phyloP scores from a whole-genome alignment of 345 rosid genomes.

The Microcos paniculata region DNA sequence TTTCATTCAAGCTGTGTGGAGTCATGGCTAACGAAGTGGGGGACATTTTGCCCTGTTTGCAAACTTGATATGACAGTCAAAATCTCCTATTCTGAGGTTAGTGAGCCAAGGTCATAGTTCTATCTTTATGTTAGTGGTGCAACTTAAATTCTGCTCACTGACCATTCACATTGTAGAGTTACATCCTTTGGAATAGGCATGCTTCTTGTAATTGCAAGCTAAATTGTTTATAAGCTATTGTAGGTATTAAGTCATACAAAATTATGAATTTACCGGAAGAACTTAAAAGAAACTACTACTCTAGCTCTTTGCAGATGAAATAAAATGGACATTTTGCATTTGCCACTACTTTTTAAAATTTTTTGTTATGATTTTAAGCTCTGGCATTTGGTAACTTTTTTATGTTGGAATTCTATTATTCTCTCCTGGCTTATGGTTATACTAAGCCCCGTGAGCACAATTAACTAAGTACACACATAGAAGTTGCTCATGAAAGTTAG shows the following conservation, averaged over 20 bases:
- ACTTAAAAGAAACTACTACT: background rate
- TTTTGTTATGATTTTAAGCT: background rate
- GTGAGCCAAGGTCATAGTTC: slow-evolving; percentile 9
- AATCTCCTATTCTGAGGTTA: slow-evolving; percentile 43
- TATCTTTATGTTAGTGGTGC: background rate
- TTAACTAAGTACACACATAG: background rate
- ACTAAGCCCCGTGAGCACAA: background rate
- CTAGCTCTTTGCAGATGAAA: background rate
- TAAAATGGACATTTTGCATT: background rate
- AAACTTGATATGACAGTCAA: slow-evolving; percentile 59
- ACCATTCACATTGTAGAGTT: background rate
- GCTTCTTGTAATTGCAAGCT: background rate
- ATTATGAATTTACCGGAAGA: background rate
- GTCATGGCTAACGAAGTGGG: slow-evolving; percentile 80
- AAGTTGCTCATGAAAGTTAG: background rate
- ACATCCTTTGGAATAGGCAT: background rate
- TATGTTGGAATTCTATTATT: background rate
- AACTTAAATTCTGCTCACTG: background rate
- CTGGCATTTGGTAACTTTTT: background rate
- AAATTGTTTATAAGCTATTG: background rate
- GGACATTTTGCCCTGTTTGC: slow-evolving; percentile 80
- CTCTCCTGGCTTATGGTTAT: background rate
- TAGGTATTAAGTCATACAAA: slow-evolving; percentile 1
- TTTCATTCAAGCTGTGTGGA: slow-evolving; percentile 67
- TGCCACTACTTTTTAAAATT: background rate